Percentiles rank a stretch among this genome's conserved stretches.
Evolutionary conservation across 2,329 filamentous ascomycete species (phyloP).

Genomic region (Penicillium expansum): DNA sequence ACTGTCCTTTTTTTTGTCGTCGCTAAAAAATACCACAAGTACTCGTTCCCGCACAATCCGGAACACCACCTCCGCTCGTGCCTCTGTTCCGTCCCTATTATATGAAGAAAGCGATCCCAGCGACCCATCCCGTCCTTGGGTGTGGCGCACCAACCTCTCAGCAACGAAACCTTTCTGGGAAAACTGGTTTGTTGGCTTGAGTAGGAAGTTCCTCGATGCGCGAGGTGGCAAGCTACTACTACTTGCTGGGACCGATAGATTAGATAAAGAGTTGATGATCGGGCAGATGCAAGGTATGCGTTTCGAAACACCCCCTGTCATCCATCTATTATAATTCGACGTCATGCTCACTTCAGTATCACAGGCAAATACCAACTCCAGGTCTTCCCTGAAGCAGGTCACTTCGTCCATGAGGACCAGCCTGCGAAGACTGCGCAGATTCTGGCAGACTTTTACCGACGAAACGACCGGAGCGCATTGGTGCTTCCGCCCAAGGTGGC

Average conservation of each 20-base stretch:
- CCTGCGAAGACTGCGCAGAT: constrained; percentile 84
- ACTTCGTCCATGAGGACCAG: constrained; percentile 95
- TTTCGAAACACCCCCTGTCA: not conserved
- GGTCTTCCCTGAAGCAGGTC: constrained; percentile 90
- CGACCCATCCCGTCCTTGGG: constrained; percentile 58
- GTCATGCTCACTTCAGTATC: not conserved
- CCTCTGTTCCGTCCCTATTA: constrained; percentile 80
- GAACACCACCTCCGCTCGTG: constrained; percentile 76
- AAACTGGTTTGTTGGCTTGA: constrained; percentile 86
- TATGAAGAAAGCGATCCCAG: constrained; percentile 42
- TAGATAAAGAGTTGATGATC: constrained; percentile 91
- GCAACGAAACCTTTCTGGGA: constrained; percentile 90
- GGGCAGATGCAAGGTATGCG: constrained; percentile 88
- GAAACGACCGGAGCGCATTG: constrained; percentile 81
- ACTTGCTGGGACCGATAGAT: constrained; percentile 81
- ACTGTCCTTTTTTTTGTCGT: not conserved
- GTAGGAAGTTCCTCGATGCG: constrained; percentile 78
- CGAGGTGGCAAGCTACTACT: constrained; percentile 80
- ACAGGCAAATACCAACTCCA: constrained; percentile 86
- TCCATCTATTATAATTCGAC: not conserved
- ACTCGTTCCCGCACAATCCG: constrained; percentile 82
- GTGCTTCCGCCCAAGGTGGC: constrained; percentile 91
- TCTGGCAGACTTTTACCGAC: constrained; percentile 83
- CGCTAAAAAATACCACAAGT: constrained; percentile 33
- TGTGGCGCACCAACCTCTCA: constrained; percentile 81